Base-by-base conservation (phyloP, 2,329 filamentous ascomycete genomes). In the Pleoardoris graminearum region DNA sequence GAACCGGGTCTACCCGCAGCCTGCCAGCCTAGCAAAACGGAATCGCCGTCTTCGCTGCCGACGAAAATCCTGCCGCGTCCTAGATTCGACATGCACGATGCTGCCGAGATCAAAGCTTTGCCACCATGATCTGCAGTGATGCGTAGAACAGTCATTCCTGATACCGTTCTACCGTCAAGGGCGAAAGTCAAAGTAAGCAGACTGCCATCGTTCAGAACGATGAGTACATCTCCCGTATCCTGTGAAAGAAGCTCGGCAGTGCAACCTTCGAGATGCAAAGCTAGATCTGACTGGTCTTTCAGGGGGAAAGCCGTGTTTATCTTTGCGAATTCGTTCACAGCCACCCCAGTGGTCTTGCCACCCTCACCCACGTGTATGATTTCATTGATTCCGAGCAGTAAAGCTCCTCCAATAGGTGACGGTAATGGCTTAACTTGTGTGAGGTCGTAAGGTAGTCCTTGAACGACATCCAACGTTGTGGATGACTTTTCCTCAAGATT, bases 361-460 rank as follows among this genome's bases (percentile, higher is more conserved):
- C 91, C 91, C 78, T 99, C 94, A 68, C 97, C 93, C 59, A 99
- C 86, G 71, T 99, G 94, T 54, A 99, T 89, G 56, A 99, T 75
- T 69, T 97, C 91, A 69, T 99, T 97, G 42, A 83, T 82, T 23
- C 94, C 95, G 17, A 97, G 77, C 14, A 99, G 81, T 14, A 99
- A 78, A 32, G 91, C 90, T 37, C 94, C 94, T 21, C 94, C 94
- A 35, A 97, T 87, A 1, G 93, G 93, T 5, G 88, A 81, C 4
- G 92, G 90, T 3, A 99, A 77, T 7, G 94, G 86, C 39, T 97
- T 79, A 37, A 97, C 87, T 61, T 85, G 85, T 70, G 87, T 90
- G 8, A 97, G 80, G 71, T 97, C 93, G 68, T 91, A 91, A 1
- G 94, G 95, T 36, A 99, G 82, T 35, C 87, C 87, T 19, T 85